Percentiles rank a stretch among this genome's conserved stretches.
Evolutionary conservation across 306 rosid genomes (phyloP).

Genomic region (Ceratonia siliqua): DNA sequence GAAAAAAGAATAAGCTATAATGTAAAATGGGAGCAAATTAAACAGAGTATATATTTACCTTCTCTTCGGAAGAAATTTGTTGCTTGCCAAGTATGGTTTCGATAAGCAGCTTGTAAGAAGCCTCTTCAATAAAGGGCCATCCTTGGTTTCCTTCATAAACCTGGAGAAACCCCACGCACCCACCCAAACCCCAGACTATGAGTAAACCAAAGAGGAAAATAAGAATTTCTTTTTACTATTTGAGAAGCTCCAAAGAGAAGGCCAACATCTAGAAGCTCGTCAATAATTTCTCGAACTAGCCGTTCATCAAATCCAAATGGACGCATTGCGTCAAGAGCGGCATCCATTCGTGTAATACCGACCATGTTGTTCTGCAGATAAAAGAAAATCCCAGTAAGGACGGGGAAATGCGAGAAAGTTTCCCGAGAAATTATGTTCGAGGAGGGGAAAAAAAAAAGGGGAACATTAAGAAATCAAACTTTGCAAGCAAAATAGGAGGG

Average conservation of each 20-base stretch:
- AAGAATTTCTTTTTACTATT: neutral
- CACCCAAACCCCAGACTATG: neutral
- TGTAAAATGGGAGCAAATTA: neutral
- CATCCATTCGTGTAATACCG: slow-evolving; percentile 41
- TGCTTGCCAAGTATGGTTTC: slow-evolving; percentile 45
- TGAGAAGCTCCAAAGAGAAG: slow-evolving; percentile 10
- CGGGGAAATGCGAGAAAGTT: neutral
- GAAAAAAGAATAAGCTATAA: neutral
- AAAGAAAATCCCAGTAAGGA: neutral
- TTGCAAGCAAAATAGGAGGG: neutral
- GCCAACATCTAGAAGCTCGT: slow-evolving; percentile 47
- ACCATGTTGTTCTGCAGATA: slow-evolving; percentile 10
- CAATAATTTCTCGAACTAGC: slow-evolving; percentile 31
- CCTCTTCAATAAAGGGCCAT: slow-evolving; percentile 52
- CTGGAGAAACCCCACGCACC: slow-evolving; percentile 28
- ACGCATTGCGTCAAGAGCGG: slow-evolving; percentile 47
- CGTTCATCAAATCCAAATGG: slow-evolving; percentile 30
- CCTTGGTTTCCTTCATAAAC: slow-evolving; percentile 51
- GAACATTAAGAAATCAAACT: neutral
- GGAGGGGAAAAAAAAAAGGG: neutral
- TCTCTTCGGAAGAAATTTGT: slow-evolving; percentile 13
- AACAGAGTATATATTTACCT: slow-evolving; percentile 19
- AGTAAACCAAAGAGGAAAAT: neutral
- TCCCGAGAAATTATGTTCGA: neutral
- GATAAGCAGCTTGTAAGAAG: slow-evolving; percentile 41